Conservation (phyloP, 2,329 filamentous ascomycete genomes). For the Paraphoma sp. region DNA sequence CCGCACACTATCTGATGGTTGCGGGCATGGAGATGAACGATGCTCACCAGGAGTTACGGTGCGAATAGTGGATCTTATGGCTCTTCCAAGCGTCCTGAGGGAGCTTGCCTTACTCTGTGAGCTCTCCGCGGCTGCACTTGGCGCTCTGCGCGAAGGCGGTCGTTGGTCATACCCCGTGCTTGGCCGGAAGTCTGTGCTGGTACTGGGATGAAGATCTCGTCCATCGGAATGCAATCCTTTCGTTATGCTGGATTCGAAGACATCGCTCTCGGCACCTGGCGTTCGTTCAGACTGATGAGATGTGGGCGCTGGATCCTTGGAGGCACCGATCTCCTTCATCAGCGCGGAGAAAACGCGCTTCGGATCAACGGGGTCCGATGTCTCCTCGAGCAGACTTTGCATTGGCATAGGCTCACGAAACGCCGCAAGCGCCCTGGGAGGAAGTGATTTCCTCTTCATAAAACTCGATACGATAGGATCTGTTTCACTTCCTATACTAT, state of each 20-base stretch:
- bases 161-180: constrained; percentile 17
- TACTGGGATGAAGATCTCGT: constrained; percentile 19
- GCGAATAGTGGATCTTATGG: constrained; percentile 46
- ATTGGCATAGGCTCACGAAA: constrained; percentile 43
- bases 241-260: constrained; percentile 31
- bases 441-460: constrained; percentile 24
- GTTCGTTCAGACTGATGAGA: constrained; percentile 7
- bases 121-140: constrained; percentile 15
- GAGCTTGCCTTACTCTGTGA: constrained; percentile 34
- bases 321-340: constrained; percentile 41
- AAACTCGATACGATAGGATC: constrained; percentile 17
- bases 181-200: constrained; percentile 10
- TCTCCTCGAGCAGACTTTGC: constrained; percentile 34
- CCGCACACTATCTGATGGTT: constrained; percentile 8
- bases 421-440: constrained; percentile 26
- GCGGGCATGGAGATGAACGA: constrained; percentile 9
- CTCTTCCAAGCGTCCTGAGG: constrained; percentile 33
- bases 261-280: constrained; percentile 30
- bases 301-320: constrained; percentile 12
- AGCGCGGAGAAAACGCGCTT: constrained; percentile 46
- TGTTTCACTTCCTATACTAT: constrained; percentile 40
- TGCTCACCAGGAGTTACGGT: constrained; percentile 42
- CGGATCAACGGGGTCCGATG: constrained; percentile 35
- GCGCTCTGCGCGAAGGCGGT: constrained; percentile 13
- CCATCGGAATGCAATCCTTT: constrained; percentile 17